Evolutionary conservation across 2,329 filamentous ascomycete genomes (phyloP).

Genomic region (Cytospora chrysosperma): DNA sequence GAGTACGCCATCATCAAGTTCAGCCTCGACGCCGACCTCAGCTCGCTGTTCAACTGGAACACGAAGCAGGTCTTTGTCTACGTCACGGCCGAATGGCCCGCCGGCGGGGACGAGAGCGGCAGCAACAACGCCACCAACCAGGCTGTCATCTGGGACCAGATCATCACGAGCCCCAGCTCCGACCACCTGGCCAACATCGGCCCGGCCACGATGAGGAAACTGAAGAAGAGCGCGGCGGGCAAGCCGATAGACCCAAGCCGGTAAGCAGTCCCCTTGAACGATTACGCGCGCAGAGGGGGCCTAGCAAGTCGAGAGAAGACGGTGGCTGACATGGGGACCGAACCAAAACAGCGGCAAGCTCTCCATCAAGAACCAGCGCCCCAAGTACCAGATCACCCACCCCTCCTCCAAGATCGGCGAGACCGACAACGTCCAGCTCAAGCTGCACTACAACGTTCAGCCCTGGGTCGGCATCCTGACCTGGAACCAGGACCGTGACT

Average conservation of each 20-base stretch:
- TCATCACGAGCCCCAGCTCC: conserved; percentile 75
- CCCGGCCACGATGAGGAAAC: conserved; percentile 60
- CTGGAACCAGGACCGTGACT: conserved; percentile 66
- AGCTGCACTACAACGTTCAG: conserved; percentile 93
- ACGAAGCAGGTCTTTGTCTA: conserved; percentile 98
- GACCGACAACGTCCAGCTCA: conserved; percentile 70
- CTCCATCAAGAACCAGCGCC: conserved; percentile 77
- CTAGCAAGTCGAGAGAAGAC: too few species aligned
- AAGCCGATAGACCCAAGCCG: conserved; percentile 60
- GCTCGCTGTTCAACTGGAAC: conserved; percentile 96
- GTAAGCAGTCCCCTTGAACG: conserved; percentile 36
- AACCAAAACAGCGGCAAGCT: conserved; percentile 62
- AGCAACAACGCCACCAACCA: conserved; percentile 55
- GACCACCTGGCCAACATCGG: conserved; percentile 62
- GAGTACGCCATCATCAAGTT: conserved; percentile 96
- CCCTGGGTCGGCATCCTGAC: conserved; percentile 89
- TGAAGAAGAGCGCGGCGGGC: conserved; percentile 57
- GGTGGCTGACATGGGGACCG: not conserved
- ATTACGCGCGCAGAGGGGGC: not conserved
- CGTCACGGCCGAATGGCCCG: conserved; percentile 75
- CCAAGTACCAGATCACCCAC: conserved; percentile 97
- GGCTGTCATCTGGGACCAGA: conserved; percentile 93
- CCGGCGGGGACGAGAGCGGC: conserved; percentile 31
- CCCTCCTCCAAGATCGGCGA: conserved; percentile 76
- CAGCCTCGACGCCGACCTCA: conserved; percentile 87